phyloP scores from a whole-genome alignment of 495 filamentous ascomycete species.

The Penicillium parvum region DNA sequence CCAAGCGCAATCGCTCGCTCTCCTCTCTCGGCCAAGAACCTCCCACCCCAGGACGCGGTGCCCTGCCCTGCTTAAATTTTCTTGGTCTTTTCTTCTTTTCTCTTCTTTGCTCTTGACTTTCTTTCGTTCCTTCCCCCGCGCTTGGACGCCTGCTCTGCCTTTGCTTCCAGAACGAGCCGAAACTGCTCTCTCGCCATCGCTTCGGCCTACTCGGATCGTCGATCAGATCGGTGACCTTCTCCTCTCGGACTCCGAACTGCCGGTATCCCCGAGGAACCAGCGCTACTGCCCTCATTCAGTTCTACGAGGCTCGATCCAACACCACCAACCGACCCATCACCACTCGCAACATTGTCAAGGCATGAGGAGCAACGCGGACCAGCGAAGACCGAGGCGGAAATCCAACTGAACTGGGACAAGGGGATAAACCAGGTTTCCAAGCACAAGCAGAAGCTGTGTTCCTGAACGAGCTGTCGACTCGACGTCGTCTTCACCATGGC shows the following conservation, averaged over 20 bases:
- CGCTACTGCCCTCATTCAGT: conserved; percentile 9
- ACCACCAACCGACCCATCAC: conserved; percentile 11
- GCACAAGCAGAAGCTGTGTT: no score
- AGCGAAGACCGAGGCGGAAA: conserved; percentile 22
- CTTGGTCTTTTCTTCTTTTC: conserved; percentile 21
- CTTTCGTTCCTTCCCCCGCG: neutral
- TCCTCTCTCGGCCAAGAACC: conserved; percentile 19
- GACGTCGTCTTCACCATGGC: conserved; percentile 61
- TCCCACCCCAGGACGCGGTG: conserved; percentile 20
- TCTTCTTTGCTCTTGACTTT: neutral
- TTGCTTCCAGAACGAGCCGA: neutral
- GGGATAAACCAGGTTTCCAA: no score
- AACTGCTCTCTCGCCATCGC: neutral
- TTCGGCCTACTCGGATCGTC: conserved; percentile 2
- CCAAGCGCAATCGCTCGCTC: conserved; percentile 11
- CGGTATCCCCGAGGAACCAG: neutral
- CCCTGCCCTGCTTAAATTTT: conserved; percentile 10
- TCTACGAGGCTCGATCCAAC: conserved; percentile 18
- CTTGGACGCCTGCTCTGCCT: neutral
- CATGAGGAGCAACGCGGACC: conserved; percentile 25
- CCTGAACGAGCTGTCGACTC: neutral
- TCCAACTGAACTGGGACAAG: no score
- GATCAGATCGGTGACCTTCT: conserved; percentile 1
- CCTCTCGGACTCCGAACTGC: neutral
- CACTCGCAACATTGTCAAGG: conserved; percentile 17